Evolutionary conservation across 768 basidiomycete genomes (phyloP).

Genomic region (Auricularia sp.): DNA sequence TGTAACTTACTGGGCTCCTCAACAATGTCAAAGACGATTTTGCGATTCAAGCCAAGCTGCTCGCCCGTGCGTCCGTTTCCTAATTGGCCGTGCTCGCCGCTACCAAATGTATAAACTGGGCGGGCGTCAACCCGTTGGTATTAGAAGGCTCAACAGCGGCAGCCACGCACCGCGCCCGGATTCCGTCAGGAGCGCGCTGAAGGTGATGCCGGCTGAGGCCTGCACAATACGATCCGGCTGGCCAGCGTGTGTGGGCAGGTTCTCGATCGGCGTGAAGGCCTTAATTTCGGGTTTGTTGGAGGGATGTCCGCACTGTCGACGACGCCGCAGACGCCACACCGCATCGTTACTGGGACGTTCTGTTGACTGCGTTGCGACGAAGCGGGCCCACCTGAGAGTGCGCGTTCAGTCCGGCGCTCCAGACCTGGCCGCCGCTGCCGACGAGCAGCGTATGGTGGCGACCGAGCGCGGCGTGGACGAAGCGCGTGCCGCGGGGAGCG

Average conservation of each 20-base stretch:
- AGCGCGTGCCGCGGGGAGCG: conserved; percentile 43
- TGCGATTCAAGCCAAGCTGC: conserved; percentile 76
- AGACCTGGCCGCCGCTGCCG: conserved; percentile 70
- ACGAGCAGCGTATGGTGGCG: conserved; percentile 76
- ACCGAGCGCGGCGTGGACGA: conserved; percentile 78
- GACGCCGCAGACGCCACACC: background rate
- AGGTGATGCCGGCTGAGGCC: conserved; percentile 74
- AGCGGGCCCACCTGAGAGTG: conserved; percentile 58
- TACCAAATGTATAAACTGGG: conserved; percentile 80
- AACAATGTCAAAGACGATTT: conserved; percentile 73
- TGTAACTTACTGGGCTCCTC: conserved; percentile 47
- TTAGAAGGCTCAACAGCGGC: background rate
- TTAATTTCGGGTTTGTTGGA: conserved; percentile 51
- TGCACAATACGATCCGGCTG: conserved; percentile 55
- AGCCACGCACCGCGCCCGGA: conserved; percentile 58
- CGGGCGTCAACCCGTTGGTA: background rate
- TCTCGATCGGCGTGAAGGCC: conserved; percentile 52
- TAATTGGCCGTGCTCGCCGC: conserved; percentile 85
- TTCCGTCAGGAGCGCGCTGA: conserved; percentile 74
- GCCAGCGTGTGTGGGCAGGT: conserved; percentile 43
- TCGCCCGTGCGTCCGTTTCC: conserved; percentile 94
- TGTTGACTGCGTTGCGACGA: background rate
- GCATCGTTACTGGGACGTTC: background rate
- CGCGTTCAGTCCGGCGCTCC: conserved; percentile 76
- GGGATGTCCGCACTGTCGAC: conserved; percentile 58